Evolutionary conservation across 257 asterid species (phyloP), one percentile per base, ranked within the genome.

Genomic region (Voacanga thouarsii): DNA sequence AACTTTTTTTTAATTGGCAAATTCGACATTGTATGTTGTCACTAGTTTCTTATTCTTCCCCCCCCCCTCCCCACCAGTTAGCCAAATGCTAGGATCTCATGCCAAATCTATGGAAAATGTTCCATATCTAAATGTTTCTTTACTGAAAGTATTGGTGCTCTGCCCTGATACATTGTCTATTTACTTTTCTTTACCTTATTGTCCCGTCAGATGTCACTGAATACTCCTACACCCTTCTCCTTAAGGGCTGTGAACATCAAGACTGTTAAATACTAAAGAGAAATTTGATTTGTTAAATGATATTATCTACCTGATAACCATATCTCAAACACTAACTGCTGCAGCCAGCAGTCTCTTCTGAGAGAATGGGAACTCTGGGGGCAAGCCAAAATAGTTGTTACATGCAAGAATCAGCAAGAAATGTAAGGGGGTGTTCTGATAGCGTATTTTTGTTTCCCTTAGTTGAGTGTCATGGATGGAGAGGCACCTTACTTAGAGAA

Each of bases 331-430:
- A 55, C 79, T 55, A 16, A 75, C 69, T 75, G 55, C 77, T 86
- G 90, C 96, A 94, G 97, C 86, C 88, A 89, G 23, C 87, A 92
- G 44, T 88, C 90, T 68, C 98, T 95, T 67, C 83, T 95, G 87
- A 87, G 93, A 84, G 87, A 89, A 81, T 93, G 99, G 99, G 98
- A 95, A 86, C 91, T 77, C 24, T 84, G 92, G 24, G 98, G 99
- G 49, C 98, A 95, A 81, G 92, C 99, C 80, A 95, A 95, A 82
- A 95, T 95, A 80, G 98, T 95, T 12, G 96, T 95, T 51, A 89
- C 97, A 12, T 96, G 99, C 96, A 96, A 90, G 91, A 96, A 92
- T 89, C 98, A 90, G 87, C 98, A 89, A 84, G 99, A 96, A 92
- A 96, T 96, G 99, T 93, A 89, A 91, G 97, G 79, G 78, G 82